Evolutionary conservation across 1,139 yeast species (phyloP).

Genomic region (Blastobotrys capitulatus): DNA sequence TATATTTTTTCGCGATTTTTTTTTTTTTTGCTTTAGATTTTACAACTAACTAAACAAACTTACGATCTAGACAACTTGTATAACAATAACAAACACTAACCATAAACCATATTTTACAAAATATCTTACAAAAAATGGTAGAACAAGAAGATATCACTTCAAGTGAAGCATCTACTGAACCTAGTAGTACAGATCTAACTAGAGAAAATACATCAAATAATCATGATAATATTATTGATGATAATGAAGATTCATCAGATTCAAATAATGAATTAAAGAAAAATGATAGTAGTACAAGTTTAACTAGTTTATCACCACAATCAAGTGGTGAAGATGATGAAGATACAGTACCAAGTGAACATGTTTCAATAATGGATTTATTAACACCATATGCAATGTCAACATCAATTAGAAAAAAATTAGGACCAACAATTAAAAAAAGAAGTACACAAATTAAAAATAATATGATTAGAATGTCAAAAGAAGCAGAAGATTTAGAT

Average conservation of each 20-base stretch:
- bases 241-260: no score
- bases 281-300: neutral
- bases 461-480: conserved; percentile 18
- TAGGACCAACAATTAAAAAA: conserved; percentile 25
- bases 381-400: conserved; percentile 33
- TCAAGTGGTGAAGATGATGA: conserved; percentile 6
- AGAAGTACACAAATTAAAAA: conserved; percentile 3
- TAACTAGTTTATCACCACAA: neutral
- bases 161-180: no score
- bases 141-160: no score
- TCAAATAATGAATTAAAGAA: neutral
- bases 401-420: conserved; percentile 26
- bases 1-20: no score
- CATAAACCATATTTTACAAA: no score
- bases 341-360: conserved; percentile 19
- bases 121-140: no score
- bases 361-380: conserved; percentile 30
- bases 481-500: conserved; percentile 25
- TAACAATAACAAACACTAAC: no score
- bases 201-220: neutral
- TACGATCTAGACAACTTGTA: no score
- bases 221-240: neutral
- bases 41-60: no score
- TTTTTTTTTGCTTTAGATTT: no score
- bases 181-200: no score